Percentiles rank a stretch among this genome's conserved stretches.
Evolutionary conservation across 129 eudicot species (phyloP).

Genomic region (Cynara cardunculus): DNA sequence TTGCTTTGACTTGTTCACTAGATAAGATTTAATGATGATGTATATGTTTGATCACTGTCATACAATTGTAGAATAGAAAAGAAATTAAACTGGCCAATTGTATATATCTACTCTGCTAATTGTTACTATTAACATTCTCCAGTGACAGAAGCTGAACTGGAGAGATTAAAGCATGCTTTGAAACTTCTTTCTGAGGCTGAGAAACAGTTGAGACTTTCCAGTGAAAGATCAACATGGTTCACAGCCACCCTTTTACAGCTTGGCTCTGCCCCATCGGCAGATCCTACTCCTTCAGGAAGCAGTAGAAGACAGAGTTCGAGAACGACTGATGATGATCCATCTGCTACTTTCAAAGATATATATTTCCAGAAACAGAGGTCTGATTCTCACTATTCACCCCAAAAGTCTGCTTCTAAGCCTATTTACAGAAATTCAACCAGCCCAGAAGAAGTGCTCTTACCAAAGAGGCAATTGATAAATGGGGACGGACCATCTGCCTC

Average conservation of each 20-base stretch:
- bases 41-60: not conserved
- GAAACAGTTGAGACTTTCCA: conserved; percentile 83
- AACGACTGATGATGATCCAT: conserved; percentile 70
- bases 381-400: conserved; percentile 41
- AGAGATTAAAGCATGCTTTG: conserved; percentile 73
- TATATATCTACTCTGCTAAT: conserved; percentile 2
- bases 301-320: conserved; percentile 73
- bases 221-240: conserved; percentile 95
- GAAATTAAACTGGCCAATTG: not conserved
- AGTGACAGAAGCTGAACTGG: conserved; percentile 78
- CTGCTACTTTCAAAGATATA: conserved; percentile 54
- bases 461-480: conserved; percentile 35
- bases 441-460: conserved; percentile 41
- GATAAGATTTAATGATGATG: not conserved
- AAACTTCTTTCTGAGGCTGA: conserved; percentile 93
- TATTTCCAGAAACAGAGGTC: conserved; percentile 39
- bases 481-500: conserved; percentile 31
- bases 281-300: conserved; percentile 72
- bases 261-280: conserved; percentile 67
- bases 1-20: not conserved
- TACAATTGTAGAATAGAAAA: not conserved
- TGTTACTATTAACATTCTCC: conserved; percentile 6
- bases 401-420: conserved; percentile 48
- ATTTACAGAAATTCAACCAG: conserved; percentile 33
- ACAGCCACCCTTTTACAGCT: conserved; percentile 91